phyloP scores from a whole-genome alignment of 148 eudicot species.

The Cornus florida region DNA sequence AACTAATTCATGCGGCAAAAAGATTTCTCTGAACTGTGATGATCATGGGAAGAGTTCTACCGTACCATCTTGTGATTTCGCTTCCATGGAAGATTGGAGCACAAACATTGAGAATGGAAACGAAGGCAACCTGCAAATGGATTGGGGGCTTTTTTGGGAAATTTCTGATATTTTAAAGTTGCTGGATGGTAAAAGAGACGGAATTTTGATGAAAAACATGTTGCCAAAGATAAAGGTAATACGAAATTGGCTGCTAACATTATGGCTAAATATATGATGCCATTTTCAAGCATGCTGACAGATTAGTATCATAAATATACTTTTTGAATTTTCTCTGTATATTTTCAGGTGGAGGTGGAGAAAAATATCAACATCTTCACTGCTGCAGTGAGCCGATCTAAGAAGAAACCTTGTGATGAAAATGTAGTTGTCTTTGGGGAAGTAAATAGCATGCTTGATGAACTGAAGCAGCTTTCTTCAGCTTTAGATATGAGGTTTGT shows the following conservation, averaged over 20 bases:
- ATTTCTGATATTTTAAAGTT: slow-evolving; percentile 11
- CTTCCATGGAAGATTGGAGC: slow-evolving; percentile 6
- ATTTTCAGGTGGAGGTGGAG: slow-evolving; percentile 22
- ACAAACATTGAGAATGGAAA: background rate
- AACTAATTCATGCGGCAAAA: background rate
- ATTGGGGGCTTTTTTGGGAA: slow-evolving; percentile 7
- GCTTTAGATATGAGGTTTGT: slow-evolving; percentile 20
- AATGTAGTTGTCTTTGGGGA: slow-evolving; percentile 10
- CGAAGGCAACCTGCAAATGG: background rate
- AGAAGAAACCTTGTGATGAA: background rate
- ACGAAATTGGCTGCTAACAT: background rate
- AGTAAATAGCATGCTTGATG: slow-evolving; percentile 16
- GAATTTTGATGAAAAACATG: background rate
- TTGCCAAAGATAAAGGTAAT: slow-evolving; percentile 21
- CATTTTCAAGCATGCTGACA: background rate
- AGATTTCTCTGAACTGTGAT: background rate
- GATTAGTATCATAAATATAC: too few species aligned
- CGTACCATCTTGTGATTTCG: slow-evolving; percentile 3
- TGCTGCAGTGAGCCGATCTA: background rate
- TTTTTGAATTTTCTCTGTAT: background rate
- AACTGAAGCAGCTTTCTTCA: slow-evolving; percentile 22
- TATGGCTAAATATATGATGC: too few species aligned
- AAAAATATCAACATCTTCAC: background rate
- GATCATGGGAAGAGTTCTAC: background rate
- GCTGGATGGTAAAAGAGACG: background rate